These are phyloP conservation scores for Lonicera japonica DNA, from an alignment of 129 eudicot genomes.

Conservation along the genomic window DNA sequence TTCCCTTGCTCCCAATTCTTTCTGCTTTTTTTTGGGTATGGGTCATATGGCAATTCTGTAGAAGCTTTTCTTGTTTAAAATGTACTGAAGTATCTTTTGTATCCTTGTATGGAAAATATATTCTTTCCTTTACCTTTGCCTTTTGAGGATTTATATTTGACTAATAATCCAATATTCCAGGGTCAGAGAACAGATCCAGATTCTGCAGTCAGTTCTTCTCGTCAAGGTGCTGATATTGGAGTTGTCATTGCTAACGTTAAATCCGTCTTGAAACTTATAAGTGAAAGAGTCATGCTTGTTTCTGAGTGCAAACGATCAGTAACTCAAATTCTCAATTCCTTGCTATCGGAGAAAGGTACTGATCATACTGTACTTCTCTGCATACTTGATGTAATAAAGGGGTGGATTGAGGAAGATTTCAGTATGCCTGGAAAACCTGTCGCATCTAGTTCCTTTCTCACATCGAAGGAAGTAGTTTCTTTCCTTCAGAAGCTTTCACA, in stretches of 20 bases:
- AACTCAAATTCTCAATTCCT: slow-evolving; percentile 62
- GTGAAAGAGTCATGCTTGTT: slow-evolving; percentile 79
- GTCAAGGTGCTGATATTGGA: slow-evolving; percentile 96
- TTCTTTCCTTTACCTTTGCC: background rate
- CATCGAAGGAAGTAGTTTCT: slow-evolving; percentile 85
- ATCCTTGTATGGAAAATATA: background rate
- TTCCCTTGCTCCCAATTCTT: too few relatives aligned
- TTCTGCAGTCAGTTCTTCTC: slow-evolving; percentile 90
- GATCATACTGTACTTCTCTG: slow-evolving; percentile 87
- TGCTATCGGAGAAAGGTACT: slow-evolving; percentile 91
- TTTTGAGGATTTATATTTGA: slow-evolving; percentile 1
- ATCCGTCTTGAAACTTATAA: slow-evolving; percentile 76
- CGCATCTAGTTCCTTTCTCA: slow-evolving; percentile 52
- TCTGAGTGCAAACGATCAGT: slow-evolving; percentile 71
- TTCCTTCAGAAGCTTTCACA: slow-evolving; percentile 95
- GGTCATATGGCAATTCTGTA: too few relatives aligned
- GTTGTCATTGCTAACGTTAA: slow-evolving; percentile 71
- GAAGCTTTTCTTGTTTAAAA: too few relatives aligned
- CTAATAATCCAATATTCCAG: slow-evolving; percentile 25
- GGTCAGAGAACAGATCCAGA: slow-evolving; percentile 85
- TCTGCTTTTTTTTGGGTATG: too few relatives aligned
- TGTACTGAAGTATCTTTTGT: background rate
- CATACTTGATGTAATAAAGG: slow-evolving; percentile 77
- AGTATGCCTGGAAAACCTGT: slow-evolving; percentile 51
- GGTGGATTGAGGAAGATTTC: slow-evolving; percentile 86